Base-by-base conservation (phyloP, 1,284 basidiomycete genomes). In the Irpex sp. region DNA sequence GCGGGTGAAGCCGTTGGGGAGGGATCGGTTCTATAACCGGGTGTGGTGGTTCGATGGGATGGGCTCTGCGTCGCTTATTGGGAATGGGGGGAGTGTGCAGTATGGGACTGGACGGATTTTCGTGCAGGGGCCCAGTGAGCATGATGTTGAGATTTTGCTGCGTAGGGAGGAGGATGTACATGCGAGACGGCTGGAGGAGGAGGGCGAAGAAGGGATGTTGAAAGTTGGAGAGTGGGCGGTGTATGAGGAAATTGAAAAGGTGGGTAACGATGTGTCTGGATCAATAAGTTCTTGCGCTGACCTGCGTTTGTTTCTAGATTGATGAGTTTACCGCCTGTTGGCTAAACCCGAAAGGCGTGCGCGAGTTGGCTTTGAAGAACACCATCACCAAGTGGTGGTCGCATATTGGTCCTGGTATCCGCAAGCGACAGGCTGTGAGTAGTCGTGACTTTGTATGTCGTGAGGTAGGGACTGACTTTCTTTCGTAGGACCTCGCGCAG, bases 41-140 rank as follows among this genome's bases (percentile, higher is more conserved):
- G 84, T 98, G 66, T 99, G 96, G 96, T 99, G 97, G 97, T 93
- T 98, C 73, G 97, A 99, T 77, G 97, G 97, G 3, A 86, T 97
- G 78, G 97, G 97, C 2, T 86, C 87, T 1, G 89, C 89, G 61
- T 88, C 89, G 36, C 76, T 97, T 48, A 78, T 94, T 59, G 87
- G 85, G 31, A 88, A 84, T 68, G 86, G 88, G 31, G 90, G 91
- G 13, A 85, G 89, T 36, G 84, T 88, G 49, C 83, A 91, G 71
- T 97, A 95, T 73, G 94, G 94, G 17, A 90, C 94, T 5, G 97
- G 94, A 1, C 81, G 96, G 61, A 74, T 98, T 57, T 97, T 97
- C 74, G 79, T 98, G 34, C 97, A 98, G 75, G 95, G 94, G 1
- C 89, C 92, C 5, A 91, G 89, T 67, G 85, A 88, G 67, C 85